Evolutionary conservation across 2,329 filamentous ascomycete species (phyloP), one percentile per base, ranked within the genome.

Genomic region (Chaetothyriales sp.): DNA sequence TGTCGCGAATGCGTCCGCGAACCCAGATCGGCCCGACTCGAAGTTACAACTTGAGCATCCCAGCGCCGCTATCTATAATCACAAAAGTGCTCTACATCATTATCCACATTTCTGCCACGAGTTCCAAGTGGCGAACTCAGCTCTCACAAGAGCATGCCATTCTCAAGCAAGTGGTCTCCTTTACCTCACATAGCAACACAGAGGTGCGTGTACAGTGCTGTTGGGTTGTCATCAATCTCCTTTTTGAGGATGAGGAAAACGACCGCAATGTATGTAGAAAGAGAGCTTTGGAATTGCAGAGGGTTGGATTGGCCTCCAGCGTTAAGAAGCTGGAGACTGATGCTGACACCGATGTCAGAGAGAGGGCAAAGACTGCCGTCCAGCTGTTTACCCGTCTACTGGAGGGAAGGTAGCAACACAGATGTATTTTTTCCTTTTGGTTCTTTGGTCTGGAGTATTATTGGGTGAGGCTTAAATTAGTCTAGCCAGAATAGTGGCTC

Each of bases 161-260:
- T 3, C 73, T 96, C 53, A 80, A 77, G 60, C 76, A 83, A 46
- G 72, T 95, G 46, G 76, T 83, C 7, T 78, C 78, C 15, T 81
- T 94, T 51, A 84, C 92, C 60, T 77, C 72, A 45, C 86, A 87
- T 65, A 76, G 79, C 44, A 79, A 84, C 62, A 76, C 78, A 45
- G 79, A 84, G 43, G 82, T 98, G 5, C 81, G 90, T 5, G 75
- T 81, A 18, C 82, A 83, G 45, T 79, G 92, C 59, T 87, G 86
- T 57, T 90, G 89, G 76, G 74, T 94, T 44, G 75, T 93, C 44
- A 84, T 82, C 63, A 95, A 95, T 63, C 75, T 98, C 44, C 84
- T 86, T 0, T 93, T 83, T 73, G 75, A 82, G 55, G 89, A 95
- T 55, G 83, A 90, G 60, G 73, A 77, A 5, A 70, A 73, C 19